Evolutionary conservation across 176 grass and related monocot species (phyloP).

Genomic region (Carex parvula): DNA sequence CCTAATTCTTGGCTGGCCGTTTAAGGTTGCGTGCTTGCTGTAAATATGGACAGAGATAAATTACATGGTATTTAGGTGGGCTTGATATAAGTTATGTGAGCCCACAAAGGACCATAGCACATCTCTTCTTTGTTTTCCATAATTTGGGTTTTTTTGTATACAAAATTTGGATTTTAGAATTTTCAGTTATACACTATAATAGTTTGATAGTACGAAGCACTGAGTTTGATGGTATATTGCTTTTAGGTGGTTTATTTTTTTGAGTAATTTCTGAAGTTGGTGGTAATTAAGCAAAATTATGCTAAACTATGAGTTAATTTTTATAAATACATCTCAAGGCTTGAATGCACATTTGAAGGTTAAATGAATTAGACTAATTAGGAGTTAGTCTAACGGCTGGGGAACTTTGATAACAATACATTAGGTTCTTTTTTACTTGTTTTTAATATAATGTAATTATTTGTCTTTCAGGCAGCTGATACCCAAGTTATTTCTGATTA

Average conservation of each 20-base stretch:
- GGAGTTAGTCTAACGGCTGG: background rate
- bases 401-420: background rate
- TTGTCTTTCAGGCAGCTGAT: slow-evolving; percentile 67
- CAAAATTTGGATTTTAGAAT: background rate
- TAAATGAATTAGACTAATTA: background rate
- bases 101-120: slow-evolving; percentile 36
- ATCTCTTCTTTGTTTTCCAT: slow-evolving; percentile 4
- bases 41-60: slow-evolving; percentile 50
- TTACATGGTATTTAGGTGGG: slow-evolving; percentile 42
- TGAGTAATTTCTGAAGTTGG: background rate
- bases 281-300: background rate
- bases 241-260: background rate
- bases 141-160: background rate
- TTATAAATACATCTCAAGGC: background rate
- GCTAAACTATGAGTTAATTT: background rate
- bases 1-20: slow-evolving; percentile 43
- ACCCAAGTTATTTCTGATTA: slow-evolving; percentile 93
- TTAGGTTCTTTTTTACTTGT: background rate
- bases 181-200: background rate
- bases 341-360: background rate
- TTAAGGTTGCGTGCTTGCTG: slow-evolving; percentile 33
- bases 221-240: background rate
- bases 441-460: background rate
- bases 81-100: slow-evolving; percentile 16
- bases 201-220: background rate